Percentiles rank a stretch among this genome's conserved stretches.
These are phyloP conservation scores for Ustilago nuda DNA, from an alignment of 1,284 basidiomycete species.

Conservation along the genomic window DNA sequence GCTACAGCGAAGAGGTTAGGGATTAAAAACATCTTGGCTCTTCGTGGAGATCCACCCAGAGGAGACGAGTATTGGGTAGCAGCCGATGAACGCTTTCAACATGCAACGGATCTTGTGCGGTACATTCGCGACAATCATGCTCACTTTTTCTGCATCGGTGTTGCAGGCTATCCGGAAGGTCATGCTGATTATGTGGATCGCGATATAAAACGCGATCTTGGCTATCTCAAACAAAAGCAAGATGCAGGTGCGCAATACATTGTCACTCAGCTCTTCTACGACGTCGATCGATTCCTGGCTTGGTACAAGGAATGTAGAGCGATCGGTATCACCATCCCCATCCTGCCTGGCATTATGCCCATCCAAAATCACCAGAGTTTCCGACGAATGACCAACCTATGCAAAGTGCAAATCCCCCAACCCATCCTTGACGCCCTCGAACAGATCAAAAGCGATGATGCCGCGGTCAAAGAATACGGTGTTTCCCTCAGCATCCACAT, in stretches of 20 bases:
- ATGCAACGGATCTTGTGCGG: slow-evolving; percentile 87
- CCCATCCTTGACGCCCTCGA: slow-evolving; percentile 79
- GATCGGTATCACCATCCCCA: slow-evolving; percentile 86
- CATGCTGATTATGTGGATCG: slow-evolving; percentile 76
- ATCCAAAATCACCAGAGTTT: slow-evolving; percentile 97
- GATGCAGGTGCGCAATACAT: slow-evolving; percentile 96
- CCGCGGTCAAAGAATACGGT: slow-evolving; percentile 89
- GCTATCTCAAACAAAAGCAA: slow-evolving; percentile 85
- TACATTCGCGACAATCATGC: slow-evolving; percentile 91
- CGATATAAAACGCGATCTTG: slow-evolving; percentile 78
- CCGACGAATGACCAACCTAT: slow-evolving; percentile 87
- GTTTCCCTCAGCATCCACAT: slow-evolving; percentile 74
- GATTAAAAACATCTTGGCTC: slow-evolving; percentile 89
- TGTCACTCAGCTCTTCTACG: slow-evolving; percentile 97
- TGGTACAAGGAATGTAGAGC: slow-evolving; percentile 56
- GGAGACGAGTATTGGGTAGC: slow-evolving; percentile 92
- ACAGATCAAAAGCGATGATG: slow-evolving; percentile 81
- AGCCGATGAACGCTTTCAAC: slow-evolving; percentile 84
- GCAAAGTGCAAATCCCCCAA: slow-evolving; percentile 82
- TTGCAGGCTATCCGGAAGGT: slow-evolving; percentile 94
- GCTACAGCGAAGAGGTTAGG: slow-evolving; percentile 83
- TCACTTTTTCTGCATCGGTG: slow-evolving; percentile 89
- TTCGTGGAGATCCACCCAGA: slow-evolving; percentile 87
- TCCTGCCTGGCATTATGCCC: slow-evolving; percentile 97
- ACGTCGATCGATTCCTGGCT: slow-evolving; percentile 75